A percentile compares a stretch with the other conserved stretches of the same genome.
phyloP scores from a whole-genome alignment of 2,329 filamentous ascomycete species.

The Phialocephala sp. region DNA sequence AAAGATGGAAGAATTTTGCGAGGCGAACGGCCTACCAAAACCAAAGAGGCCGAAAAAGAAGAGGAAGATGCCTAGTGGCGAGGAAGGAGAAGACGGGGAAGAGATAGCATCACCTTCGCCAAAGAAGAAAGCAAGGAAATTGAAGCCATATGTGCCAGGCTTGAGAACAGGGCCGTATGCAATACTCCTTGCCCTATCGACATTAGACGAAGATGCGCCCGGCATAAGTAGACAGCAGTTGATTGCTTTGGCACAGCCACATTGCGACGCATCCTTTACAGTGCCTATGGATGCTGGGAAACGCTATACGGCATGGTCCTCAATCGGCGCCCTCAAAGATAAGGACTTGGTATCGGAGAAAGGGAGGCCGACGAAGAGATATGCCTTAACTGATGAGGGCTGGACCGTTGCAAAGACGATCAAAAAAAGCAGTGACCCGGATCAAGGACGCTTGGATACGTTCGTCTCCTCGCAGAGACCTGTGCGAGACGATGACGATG shows the following conservation, averaged over 20 bases:
- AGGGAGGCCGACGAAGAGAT: slow-evolving; percentile 70
- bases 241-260: slow-evolving; percentile 71
- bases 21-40: slow-evolving; percentile 70
- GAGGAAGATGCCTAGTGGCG: slow-evolving; percentile 25
- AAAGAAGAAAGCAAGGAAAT: slow-evolving; percentile 62
- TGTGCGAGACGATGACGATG: slow-evolving; percentile 5
- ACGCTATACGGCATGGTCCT: slow-evolving; percentile 82
- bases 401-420: slow-evolving; percentile 76
- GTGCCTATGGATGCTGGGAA: slow-evolving; percentile 69
- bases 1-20: slow-evolving; percentile 63
- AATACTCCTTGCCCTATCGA: slow-evolving; percentile 69
- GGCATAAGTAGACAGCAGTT: slow-evolving; percentile 72
- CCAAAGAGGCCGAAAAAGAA: slow-evolving; percentile 61
- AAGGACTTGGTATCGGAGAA: slow-evolving; percentile 78
- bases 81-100: slow-evolving; percentile 21
- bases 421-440: slow-evolving; percentile 49
- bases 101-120: slow-evolving; percentile 24
- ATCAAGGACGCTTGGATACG: slow-evolving; percentile 25
- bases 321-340: slow-evolving; percentile 75
- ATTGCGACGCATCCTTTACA: slow-evolving; percentile 76
- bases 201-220: slow-evolving; percentile 58
- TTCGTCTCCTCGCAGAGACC: slow-evolving; percentile 19
- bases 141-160: slow-evolving; percentile 73
- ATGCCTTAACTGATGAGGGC: slow-evolving; percentile 76
- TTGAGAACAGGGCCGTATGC: slow-evolving; percentile 78